Evolutionary conservation across 805 yeast species (phyloP).

Genomic region (Saccharomycopsis sp.): DNA sequence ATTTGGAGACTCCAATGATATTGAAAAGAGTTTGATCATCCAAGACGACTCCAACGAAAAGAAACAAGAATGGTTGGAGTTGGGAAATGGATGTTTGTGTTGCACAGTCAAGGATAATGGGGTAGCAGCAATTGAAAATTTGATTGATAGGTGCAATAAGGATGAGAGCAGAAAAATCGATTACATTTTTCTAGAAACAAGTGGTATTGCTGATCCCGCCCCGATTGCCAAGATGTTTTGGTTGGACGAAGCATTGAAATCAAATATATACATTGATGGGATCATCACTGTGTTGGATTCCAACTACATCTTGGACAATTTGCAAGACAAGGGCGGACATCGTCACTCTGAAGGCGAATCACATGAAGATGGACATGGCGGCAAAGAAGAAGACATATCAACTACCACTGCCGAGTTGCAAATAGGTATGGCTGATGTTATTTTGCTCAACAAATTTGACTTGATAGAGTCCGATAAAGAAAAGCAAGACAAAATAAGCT

Average conservation of each 20-base stretch:
- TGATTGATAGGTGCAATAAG: conserved; percentile 55
- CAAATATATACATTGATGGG: conserved; percentile 84
- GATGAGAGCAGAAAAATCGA: conserved; percentile 79
- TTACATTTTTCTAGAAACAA: conserved; percentile 86
- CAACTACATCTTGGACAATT: conserved; percentile 51
- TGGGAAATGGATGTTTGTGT: conserved; percentile 95
- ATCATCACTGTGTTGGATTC: conserved; percentile 81
- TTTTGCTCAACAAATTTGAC: conserved; percentile 76
- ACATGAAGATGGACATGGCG: conserved; percentile 29
- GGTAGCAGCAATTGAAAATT: conserved; percentile 84
- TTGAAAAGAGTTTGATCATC: conserved; percentile 79
- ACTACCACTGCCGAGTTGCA: conserved; percentile 82
- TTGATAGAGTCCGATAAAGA: conserved; percentile 27
- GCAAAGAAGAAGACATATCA: conserved; percentile 30
- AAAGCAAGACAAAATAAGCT: conserved; percentile 28
- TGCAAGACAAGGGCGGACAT: conserved; percentile 67
- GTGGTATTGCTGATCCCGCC: conserved; percentile 96
- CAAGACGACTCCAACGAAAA: conserved; percentile 40
- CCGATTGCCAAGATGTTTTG: conserved; percentile 97
- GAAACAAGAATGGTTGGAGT: conserved; percentile 89
- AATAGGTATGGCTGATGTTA: conserved; percentile 79
- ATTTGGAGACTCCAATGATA: conserved; percentile 83
- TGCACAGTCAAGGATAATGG: conserved; percentile 95
- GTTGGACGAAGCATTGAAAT: conserved; percentile 83
- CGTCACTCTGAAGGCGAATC: conserved; percentile 37